Evolutionary conservation across 2,329 filamentous ascomycete genomes (phyloP).

Genomic region (Kalaharituber pfeilii): DNA sequence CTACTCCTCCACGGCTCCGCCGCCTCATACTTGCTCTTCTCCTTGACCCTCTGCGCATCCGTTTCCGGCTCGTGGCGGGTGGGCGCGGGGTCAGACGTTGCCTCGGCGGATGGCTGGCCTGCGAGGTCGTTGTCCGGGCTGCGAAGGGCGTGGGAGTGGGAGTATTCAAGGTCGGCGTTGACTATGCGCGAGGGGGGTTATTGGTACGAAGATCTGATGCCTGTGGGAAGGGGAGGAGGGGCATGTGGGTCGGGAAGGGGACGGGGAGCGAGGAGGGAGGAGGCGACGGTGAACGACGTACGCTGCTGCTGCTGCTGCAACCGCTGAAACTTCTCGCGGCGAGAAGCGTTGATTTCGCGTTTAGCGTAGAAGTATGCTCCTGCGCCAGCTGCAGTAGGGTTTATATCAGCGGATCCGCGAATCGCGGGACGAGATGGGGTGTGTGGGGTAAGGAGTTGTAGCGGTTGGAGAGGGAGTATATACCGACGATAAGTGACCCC

Average conservation of each 20-base stretch:
- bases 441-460: constrained; percentile 10
- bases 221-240: constrained; percentile 26
- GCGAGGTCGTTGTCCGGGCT: constrained; percentile 23
- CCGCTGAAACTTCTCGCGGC: constrained; percentile 51
- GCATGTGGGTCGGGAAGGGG: constrained; percentile 13
- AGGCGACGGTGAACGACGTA: no score
- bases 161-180: constrained; percentile 16
- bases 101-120: constrained; percentile 47
- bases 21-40: constrained; percentile 86
- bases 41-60: constrained; percentile 45
- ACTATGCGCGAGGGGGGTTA: constrained; percentile 10
- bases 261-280: neutral
- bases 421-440: neutral
- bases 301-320: constrained; percentile 44
- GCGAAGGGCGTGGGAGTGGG: neutral
- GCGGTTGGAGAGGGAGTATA: constrained; percentile 24
- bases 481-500: constrained; percentile 74
- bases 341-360: constrained; percentile 79
- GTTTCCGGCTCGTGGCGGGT: constrained; percentile 63
- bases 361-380: constrained; percentile 95
- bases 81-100: constrained; percentile 66
- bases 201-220: constrained; percentile 22
- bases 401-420: no score
- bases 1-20: constrained; percentile 53
- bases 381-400: constrained; percentile 60